These are phyloP conservation scores for Umbellularia californica DNA, from an alignment of 164 flowering plant species.

Conservation along the genomic window DNA sequence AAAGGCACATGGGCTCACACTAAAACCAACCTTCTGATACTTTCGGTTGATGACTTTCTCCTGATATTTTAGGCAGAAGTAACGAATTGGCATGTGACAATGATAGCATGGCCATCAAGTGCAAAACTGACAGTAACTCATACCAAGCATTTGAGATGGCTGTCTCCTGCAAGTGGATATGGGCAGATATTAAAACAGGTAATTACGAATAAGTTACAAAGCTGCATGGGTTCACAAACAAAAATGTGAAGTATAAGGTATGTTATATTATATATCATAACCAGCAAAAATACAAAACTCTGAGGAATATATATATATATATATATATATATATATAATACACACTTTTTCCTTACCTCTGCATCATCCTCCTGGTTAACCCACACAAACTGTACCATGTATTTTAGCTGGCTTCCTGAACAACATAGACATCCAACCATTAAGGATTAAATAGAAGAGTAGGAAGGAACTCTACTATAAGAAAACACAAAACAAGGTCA, in stretches of 20 bases:
- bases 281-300: neutral
- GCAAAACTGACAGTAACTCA: constrained; percentile 86
- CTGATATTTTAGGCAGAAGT: constrained; percentile 79
- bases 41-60: constrained; percentile 86
- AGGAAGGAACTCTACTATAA: too few relatives aligned
- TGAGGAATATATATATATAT: neutral
- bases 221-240: neutral
- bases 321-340: neutral
- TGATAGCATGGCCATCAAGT: constrained; percentile 83
- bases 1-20: neutral
- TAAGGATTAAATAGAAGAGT: constrained; percentile 1
- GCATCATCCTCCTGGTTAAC: constrained; percentile 87
- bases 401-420: constrained; percentile 74
- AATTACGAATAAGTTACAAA: neutral
- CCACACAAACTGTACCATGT: constrained; percentile 82
- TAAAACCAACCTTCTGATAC: constrained; percentile 71
- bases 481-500: too few relatives aligned
- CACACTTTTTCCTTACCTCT: constrained; percentile 49
- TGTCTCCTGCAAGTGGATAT: constrained; percentile 61
- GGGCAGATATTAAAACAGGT: neutral
- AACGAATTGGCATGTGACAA: constrained; percentile 80
- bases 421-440: constrained; percentile 13
- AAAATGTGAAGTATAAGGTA: too few relatives aligned
- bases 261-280: too few relatives aligned
- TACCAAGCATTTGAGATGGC: constrained; percentile 87